Evolutionary conservation across 768 basidiomycete species (phyloP).

Genomic region (Pisolithus sp.): DNA sequence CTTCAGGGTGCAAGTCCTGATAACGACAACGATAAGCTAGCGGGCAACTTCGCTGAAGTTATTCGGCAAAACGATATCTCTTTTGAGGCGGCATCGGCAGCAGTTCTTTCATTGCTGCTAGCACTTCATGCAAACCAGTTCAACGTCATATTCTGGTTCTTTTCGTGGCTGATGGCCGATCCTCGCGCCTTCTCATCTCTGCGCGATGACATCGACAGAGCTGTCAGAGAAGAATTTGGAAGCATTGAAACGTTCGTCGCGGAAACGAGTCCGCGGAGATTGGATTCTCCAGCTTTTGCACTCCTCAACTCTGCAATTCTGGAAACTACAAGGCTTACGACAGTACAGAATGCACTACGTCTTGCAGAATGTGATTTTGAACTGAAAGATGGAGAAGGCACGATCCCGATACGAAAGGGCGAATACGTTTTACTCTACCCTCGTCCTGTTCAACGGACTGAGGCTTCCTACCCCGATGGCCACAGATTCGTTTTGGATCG

Average conservation of each 20-base stretch:
- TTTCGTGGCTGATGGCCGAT: constrained; percentile 32
- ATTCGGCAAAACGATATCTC: constrained; percentile 15
- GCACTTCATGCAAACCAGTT: constrained; percentile 16
- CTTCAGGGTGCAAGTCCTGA: constrained; percentile 7
- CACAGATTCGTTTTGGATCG: constrained; percentile 16
- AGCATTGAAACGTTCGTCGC: constrained; percentile 10
- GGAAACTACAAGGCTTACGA: constrained; percentile 20
- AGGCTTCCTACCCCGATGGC: constrained; percentile 6
- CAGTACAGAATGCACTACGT: constrained; percentile 11
- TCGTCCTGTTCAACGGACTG: constrained; percentile 16
- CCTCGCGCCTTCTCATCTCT: no score
- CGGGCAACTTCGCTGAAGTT: constrained; percentile 7
- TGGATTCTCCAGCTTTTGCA: constrained; percentile 14
- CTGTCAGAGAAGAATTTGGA: constrained; percentile 6
- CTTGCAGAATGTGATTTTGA: constrained; percentile 11
- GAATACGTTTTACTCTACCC: constrained; percentile 15
- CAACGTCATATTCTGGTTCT: constrained; percentile 13
- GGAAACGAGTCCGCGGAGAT: constrained; percentile 3
- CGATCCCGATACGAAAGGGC: constrained; percentile 13
- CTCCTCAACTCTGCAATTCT: constrained; percentile 20
- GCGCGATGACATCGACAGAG: no score
- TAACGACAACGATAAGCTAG: constrained; percentile 4
- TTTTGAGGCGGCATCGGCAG: constrained; percentile 9
- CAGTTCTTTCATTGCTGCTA: constrained; percentile 17
- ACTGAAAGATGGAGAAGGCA: constrained; percentile 5